These are phyloP conservation scores for Macrotyloma uniflorum DNA, from an alignment of 306 rosid genomes.

Conservation along the genomic window DNA sequence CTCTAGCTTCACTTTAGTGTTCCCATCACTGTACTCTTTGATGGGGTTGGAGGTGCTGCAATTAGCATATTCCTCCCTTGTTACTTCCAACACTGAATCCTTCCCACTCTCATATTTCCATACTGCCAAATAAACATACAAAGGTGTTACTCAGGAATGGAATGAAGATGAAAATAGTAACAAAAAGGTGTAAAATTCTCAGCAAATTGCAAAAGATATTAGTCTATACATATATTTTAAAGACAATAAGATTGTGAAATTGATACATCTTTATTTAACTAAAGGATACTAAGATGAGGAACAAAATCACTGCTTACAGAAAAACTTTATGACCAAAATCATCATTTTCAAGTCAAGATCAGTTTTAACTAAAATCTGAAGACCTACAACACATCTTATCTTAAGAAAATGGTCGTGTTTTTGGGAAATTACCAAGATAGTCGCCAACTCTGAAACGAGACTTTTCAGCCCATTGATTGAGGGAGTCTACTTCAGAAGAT, in stretches of 20 bases:
- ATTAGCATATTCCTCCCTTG: conserved; percentile 54
- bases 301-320: too few species aligned
- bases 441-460: conserved; percentile 72
- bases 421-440: conserved; percentile 53
- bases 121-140: conserved; percentile 40
- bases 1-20: conserved; percentile 68
- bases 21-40: conserved; percentile 58
- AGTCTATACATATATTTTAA: too few species aligned
- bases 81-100: conserved; percentile 84
- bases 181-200: too few species aligned
- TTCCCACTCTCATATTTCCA: conserved; percentile 76
- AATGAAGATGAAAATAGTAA: neutral
- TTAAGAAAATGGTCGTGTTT: neutral
- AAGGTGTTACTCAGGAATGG: neutral
- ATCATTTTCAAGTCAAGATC: too few species aligned
- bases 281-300: neutral
- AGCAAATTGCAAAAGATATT: too few species aligned
- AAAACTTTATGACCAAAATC: too few species aligned
- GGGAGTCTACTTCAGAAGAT: conserved; percentile 68
- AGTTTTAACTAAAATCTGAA: neutral
- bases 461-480: conserved; percentile 78
- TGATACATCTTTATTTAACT: neutral
- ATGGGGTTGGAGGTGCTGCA: conserved; percentile 64
- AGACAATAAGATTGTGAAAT: too few species aligned
- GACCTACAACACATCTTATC: too few species aligned